A percentile compares a stretch with the other conserved stretches of the same genome.
phyloP scores from a whole-genome alignment of 2,329 filamentous ascomycete species.

The Fusarium aywerte region DNA sequence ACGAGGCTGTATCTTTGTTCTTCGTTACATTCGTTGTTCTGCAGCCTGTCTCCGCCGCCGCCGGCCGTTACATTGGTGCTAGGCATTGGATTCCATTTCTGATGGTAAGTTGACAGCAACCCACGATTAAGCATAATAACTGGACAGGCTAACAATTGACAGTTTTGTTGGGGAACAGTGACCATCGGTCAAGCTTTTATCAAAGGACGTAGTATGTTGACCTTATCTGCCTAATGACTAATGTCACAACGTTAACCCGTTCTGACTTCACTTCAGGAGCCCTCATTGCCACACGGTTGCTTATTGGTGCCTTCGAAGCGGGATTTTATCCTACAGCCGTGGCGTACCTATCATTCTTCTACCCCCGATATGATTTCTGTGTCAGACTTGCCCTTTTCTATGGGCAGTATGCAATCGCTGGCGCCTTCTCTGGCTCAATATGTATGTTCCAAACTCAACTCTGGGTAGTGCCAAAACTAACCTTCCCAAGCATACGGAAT shows the following conservation, averaged over 20 bases:
- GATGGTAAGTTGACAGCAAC: constrained; percentile 34
- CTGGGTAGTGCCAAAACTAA: neutral
- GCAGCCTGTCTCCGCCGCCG: constrained; percentile 43
- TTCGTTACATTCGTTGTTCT: constrained; percentile 46
- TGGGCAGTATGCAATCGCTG: constrained; percentile 45
- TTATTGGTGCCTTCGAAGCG: constrained; percentile 45
- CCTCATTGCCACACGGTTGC: constrained; percentile 43
- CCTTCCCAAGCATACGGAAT: constrained; percentile 43
- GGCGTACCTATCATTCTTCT: constrained; percentile 45
- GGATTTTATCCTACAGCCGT: constrained; percentile 47
- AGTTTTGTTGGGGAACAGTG: constrained; percentile 44
- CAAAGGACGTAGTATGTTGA: constrained; percentile 39
- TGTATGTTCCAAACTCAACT: constrained; percentile 22
- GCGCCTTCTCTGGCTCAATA: constrained; percentile 46
- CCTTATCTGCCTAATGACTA: neutral
- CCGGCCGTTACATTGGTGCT: constrained; percentile 44
- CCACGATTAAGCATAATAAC: neutral
- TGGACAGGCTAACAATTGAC: constrained; percentile 15
- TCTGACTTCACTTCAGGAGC: constrained; percentile 32
- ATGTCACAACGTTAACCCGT: neutral
- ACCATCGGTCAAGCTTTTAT: constrained; percentile 45
- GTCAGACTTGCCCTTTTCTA: constrained; percentile 46
- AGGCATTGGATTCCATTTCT: constrained; percentile 45
- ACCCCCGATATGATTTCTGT: constrained; percentile 42
- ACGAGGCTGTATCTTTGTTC: constrained; percentile 45